Conservation (phyloP, 768 basidiomycete species). For the Phlegmacium glaucopus region DNA sequence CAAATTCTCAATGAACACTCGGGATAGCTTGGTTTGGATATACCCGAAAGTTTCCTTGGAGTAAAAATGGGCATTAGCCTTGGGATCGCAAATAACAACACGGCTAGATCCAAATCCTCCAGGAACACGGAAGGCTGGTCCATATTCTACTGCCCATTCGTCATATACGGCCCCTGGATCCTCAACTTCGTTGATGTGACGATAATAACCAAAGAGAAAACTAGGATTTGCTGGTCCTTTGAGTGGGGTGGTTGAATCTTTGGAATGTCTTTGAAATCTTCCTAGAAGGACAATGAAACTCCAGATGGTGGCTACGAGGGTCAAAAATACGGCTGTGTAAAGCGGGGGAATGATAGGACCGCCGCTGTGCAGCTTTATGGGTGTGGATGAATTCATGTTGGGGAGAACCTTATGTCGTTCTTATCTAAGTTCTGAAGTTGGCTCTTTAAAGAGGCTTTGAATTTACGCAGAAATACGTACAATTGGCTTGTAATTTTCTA, state of each 20-base stretch:
- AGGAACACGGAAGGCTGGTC: conserved; percentile 42
- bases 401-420: too few species aligned
- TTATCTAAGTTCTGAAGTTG: too few species aligned
- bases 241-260: conserved; percentile 29
- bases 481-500: too few species aligned
- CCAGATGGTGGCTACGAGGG: neutral
- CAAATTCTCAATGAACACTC: conserved; percentile 33
- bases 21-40: conserved; percentile 32
- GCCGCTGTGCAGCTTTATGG: neutral
- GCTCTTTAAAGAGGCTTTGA: too few species aligned
- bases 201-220: conserved; percentile 38
- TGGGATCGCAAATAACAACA: conserved; percentile 43
- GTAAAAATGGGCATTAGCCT: conserved; percentile 49
- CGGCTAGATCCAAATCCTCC: conserved; percentile 27
- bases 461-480: too few species aligned
- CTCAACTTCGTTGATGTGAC: conserved; percentile 22
- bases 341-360: neutral
- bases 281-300: neutral
- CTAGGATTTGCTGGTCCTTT: conserved; percentile 40
- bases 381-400: too few species aligned
- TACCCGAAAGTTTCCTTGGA: conserved; percentile 49
- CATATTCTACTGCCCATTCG: conserved; percentile 45
- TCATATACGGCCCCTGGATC: conserved; percentile 36
- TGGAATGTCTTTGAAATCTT: neutral
- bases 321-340: neutral